Evolutionary conservation across 2,329 filamentous ascomycete genomes (phyloP), one percentile per base, ranked within the genome.

Genomic region (Alternaria sp.): DNA sequence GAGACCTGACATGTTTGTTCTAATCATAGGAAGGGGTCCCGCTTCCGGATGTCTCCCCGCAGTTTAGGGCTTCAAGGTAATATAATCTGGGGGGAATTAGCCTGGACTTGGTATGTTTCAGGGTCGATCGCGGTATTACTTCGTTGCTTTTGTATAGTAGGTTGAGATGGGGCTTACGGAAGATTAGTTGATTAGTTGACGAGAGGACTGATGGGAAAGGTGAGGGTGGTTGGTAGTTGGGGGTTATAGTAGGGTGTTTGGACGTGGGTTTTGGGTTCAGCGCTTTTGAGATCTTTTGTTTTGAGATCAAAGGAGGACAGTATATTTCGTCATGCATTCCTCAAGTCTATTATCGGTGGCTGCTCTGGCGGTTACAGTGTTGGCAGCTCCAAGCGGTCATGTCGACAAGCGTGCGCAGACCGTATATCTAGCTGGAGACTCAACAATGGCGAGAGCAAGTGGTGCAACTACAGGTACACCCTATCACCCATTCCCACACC

Each of bases 381-480:
- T 72, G 17, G 63, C 59, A 62, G 74, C 75, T 6, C 76, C 77
- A 10, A 67, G 61, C 63, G 55, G 61, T 26, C 55, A 57, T 44
- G 49, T 73, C 11, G 44, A 59, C 28, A 77, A 77, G 54, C 75
- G 76, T 21, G 75, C 77, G 23, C 77, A 72, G 19, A 87, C 83
- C 1, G 79, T 88, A 19, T 87, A 87, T 68, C 79, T 89, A 40
- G 86, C 85, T 9, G 88, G 88, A 32, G 88, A 90, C 73, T 88
- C 86, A 15, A 90, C 88, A 1, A 90, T 89, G 86, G 86, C 86
- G 3, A 76, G 73, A 44, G 81, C 76, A 11, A 84, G 83, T 5
- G 82, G 82, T 28, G 83, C 81, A 7, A 77, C 79, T 15, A 82
- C 78, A 15, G 82, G 82, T 81, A 73, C 36, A 45, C 26, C 19